Percentiles rank a stretch among this genome's conserved stretches.
Evolutionary conservation across 2,329 filamentous ascomycete genomes (phyloP).

Genomic region (Thelonectria olida): DNA sequence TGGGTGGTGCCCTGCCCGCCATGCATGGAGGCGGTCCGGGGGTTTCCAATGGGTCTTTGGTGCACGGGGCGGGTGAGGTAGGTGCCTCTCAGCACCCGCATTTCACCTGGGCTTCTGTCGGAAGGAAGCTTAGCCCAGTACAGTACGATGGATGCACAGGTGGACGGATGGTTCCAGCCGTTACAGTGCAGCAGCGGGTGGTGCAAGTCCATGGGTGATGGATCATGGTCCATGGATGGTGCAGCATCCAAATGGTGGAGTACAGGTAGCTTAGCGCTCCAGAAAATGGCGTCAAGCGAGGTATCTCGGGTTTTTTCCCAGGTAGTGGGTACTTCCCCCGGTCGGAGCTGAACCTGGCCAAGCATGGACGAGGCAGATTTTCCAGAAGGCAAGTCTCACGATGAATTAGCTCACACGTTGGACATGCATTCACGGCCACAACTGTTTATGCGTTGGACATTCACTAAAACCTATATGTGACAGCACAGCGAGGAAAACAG

Average conservation of each 20-base stretch:
- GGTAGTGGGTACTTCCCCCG: constrained; percentile 13
- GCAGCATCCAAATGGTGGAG: constrained; percentile 5
- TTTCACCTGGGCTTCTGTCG: too few species aligned
- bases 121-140: too few species aligned
- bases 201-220: too few species aligned
- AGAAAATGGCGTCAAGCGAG: constrained; percentile 3
- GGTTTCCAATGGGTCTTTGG: neutral
- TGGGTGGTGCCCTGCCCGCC: neutral
- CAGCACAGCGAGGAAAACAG: neutral
- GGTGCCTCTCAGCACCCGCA: neutral
- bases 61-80: neutral
- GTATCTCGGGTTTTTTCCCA: constrained; percentile 12
- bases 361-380: constrained; percentile 18
- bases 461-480: neutral
- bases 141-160: too few species aligned
- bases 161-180: constrained; percentile 10
- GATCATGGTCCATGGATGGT: too few species aligned
- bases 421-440: neutral
- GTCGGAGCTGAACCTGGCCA: constrained; percentile 5
- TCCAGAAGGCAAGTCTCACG: constrained; percentile 1
- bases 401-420: constrained; percentile 1
- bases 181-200: constrained; percentile 13
- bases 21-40: constrained; percentile 3
- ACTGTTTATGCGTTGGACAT: neutral
- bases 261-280: constrained; percentile 11